phyloP scores from a whole-genome alignment of 1,284 basidiomycete genomes.

The Irpex sp. region DNA sequence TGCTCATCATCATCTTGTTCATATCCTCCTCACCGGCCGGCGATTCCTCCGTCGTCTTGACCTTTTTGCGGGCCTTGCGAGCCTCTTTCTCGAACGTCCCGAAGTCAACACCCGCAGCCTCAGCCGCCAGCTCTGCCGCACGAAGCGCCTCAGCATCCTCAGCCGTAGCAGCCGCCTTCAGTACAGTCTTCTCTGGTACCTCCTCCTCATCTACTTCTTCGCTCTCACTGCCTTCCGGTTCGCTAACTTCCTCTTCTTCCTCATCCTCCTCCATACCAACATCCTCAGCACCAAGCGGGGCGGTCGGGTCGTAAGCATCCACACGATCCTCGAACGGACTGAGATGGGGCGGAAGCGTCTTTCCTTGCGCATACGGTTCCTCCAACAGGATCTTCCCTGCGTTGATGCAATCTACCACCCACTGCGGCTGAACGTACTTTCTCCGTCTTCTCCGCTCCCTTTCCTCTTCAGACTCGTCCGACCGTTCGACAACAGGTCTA shows the following conservation, averaged over 20 bases:
- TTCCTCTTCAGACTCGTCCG: conserved; percentile 54
- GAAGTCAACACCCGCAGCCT: conserved; percentile 85
- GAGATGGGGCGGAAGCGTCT: conserved; percentile 89
- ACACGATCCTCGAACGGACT: conserved; percentile 90
- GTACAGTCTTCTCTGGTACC: conserved; percentile 36
- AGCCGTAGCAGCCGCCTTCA: conserved; percentile 53
- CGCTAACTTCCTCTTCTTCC: conserved; percentile 32
- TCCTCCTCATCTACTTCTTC: conserved; percentile 41
- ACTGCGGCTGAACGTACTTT: conserved; percentile 95
- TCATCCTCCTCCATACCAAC: conserved; percentile 32
- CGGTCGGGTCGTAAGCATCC: conserved; percentile 72
- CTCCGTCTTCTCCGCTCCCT: conserved; percentile 65
- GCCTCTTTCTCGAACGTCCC: conserved; percentile 82
- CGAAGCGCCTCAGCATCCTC: conserved; percentile 72
- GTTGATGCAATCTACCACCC: conserved; percentile 97
- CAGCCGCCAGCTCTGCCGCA: conserved; percentile 91
- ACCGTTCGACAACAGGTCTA: conserved; percentile 61
- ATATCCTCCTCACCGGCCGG: conserved; percentile 76
- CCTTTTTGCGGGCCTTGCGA: conserved; percentile 62
- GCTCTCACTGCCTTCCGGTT: conserved; percentile 32
- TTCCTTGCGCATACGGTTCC: conserved; percentile 85
- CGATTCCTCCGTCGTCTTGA: conserved; percentile 30
- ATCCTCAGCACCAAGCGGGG: conserved; percentile 34
- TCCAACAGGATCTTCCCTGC: conserved; percentile 82
- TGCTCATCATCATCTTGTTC: conserved; percentile 99